These are phyloP conservation scores for Xylariaceae sp. DNA, from an alignment of 2,329 filamentous ascomycete genomes.

Conservation along the genomic window DNA sequence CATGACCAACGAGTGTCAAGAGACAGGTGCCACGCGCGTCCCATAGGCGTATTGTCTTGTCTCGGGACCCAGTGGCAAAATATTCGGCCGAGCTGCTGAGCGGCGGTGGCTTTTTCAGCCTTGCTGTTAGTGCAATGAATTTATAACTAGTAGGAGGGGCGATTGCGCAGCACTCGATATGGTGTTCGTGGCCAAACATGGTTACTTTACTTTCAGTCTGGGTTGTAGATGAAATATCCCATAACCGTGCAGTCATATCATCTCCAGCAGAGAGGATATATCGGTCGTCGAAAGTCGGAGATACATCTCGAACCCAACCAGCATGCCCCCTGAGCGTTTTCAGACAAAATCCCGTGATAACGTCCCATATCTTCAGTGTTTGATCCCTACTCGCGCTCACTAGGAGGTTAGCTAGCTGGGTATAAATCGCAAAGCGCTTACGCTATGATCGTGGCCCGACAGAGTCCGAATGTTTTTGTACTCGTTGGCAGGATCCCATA, in stretches of 20 bases:
- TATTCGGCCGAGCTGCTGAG: constrained; percentile 80
- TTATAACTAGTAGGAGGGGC: constrained; percentile 79
- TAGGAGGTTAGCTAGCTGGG: constrained; percentile 78
- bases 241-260: constrained; percentile 80
- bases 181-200: constrained; percentile 84
- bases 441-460: constrained; percentile 89
- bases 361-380: constrained; percentile 88
- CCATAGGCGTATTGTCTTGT: constrained; percentile 92
- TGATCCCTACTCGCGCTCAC: constrained; percentile 87
- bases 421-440: constrained; percentile 86
- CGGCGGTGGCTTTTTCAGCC: constrained; percentile 80
- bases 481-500: constrained; percentile 90
- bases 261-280: constrained; percentile 83
- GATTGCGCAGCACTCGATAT: constrained; percentile 83
- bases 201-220: constrained; percentile 74
- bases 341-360: constrained; percentile 88
- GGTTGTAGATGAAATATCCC: constrained; percentile 77
- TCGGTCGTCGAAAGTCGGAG: constrained; percentile 79
- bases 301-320: constrained; percentile 91
- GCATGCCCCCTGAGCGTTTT: constrained; percentile 83
- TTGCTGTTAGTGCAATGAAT: constrained; percentile 77
- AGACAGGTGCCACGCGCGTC: constrained; percentile 82
- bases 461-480: constrained; percentile 95
- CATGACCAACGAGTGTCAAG: constrained; percentile 83
- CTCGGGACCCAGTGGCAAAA: constrained; percentile 84